Percentiles rank a stretch among this genome's conserved stretches.
These are phyloP conservation scores for Dipodascopsis tothii DNA, from an alignment of 805 yeast species.

Conservation along the genomic window DNA sequence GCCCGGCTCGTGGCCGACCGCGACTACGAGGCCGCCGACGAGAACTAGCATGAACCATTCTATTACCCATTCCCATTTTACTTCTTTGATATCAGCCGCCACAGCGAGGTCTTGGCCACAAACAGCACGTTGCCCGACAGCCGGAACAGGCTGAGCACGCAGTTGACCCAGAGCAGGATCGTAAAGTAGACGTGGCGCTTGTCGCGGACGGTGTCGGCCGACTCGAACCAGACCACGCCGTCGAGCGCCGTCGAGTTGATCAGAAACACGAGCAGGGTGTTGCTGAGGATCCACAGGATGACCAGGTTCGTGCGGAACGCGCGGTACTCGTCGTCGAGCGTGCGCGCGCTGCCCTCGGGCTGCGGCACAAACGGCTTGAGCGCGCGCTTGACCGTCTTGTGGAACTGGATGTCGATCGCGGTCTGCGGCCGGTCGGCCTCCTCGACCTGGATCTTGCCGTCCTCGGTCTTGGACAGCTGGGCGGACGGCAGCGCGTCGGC, in stretches of 20 bases:
- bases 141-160: conserved; percentile 52
- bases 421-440: conserved; percentile 41
- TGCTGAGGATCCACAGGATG: conserved; percentile 35
- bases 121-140: conserved; percentile 48
- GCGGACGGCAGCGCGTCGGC: conserved; percentile 51
- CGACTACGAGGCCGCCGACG: neutral
- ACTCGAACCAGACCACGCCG: conserved; percentile 31
- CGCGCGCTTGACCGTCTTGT: conserved; percentile 43
- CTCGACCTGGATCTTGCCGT: conserved; percentile 48
- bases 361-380: conserved; percentile 44
- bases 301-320: conserved; percentile 38
- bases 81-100: neutral
- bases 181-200: conserved; percentile 35
- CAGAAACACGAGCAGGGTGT: conserved; percentile 33
- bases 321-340: conserved; percentile 34
- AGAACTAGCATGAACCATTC: too few species aligned
- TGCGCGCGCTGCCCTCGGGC: conserved; percentile 19
- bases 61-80: too few species aligned
- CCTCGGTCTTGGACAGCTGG: conserved; percentile 40
- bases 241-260: conserved; percentile 34
- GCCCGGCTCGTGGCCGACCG: neutral
- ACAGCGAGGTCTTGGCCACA: conserved; percentile 31
- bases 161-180: conserved; percentile 55
- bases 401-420: conserved; percentile 49
- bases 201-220: conserved; percentile 4